Evolutionary conservation across 176 grass and related monocot species (phyloP).

Genomic region (Phoenix roebelenii): DNA sequence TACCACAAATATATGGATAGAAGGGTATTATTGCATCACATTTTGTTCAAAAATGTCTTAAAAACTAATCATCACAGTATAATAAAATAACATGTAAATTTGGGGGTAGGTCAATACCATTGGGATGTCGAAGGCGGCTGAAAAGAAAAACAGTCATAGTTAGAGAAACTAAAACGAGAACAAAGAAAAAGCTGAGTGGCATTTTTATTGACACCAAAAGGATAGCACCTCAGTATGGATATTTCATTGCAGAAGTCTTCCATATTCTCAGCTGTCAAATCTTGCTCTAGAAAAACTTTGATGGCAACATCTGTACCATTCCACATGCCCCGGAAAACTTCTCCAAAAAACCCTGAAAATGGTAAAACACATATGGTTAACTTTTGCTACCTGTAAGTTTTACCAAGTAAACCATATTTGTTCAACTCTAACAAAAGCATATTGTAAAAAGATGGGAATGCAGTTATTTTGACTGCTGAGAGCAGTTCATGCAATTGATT

Average conservation of each 20-base stretch:
- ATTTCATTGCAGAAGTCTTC: conserved; percentile 99
- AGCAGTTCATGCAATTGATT: too few species aligned
- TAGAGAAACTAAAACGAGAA: conserved; percentile 19
- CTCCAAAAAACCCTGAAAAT: conserved; percentile 88
- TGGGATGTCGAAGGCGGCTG: conserved; percentile 97
- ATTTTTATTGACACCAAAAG: conserved; percentile 7
- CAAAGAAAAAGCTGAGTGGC: conserved; percentile 9
- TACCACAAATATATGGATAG: too few species aligned
- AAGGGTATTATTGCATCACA: too few species aligned
- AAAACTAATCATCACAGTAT: too few species aligned
- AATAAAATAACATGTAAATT: too few species aligned
- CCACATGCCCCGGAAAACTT: conserved; percentile 93
- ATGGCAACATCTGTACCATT: conserved; percentile 98
- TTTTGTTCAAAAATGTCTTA: too few species aligned
- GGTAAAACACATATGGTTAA: background rate
- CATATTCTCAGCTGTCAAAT: conserved; percentile 98
- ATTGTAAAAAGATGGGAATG: too few species aligned
- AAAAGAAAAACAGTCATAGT: conserved; percentile 23
- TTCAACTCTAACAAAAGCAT: too few species aligned
- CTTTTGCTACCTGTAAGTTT: too few species aligned
- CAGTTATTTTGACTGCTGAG: too few species aligned
- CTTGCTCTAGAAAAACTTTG: conserved; percentile 98
- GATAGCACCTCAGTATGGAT: conserved; percentile 78
- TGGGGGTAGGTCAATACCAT: conserved; percentile 34
- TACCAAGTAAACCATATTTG: too few species aligned